These are phyloP conservation scores for Calonectria fujianensis DNA, from an alignment of 2,329 filamentous ascomycete species.

Conservation along the genomic window DNA sequence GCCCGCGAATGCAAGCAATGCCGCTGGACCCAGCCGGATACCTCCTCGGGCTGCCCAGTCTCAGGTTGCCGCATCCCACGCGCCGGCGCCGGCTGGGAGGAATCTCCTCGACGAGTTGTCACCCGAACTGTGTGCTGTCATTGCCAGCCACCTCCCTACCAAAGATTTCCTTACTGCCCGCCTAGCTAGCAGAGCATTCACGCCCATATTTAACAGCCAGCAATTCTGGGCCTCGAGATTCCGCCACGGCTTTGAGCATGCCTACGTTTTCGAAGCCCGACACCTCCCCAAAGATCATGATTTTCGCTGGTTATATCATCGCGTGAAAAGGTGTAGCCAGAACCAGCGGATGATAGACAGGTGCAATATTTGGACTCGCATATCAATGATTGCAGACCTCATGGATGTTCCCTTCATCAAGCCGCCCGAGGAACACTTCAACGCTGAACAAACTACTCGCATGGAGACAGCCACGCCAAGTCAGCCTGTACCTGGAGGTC, in stretches of 20 bases:
- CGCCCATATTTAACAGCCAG: constrained; percentile 12
- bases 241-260: neutral
- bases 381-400: neutral
- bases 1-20: neutral
- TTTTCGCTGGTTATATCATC: neutral
- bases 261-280: neutral
- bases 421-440: neutral
- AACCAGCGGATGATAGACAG: neutral
- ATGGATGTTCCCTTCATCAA: neutral
- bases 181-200: constrained; percentile 1
- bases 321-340: neutral
- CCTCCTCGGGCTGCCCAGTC: neutral
- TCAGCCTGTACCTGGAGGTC: neutral
- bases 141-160: constrained; percentile 10
- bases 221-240: constrained; percentile 26
- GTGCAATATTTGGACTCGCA: neutral
- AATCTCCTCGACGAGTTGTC: neutral
- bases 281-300: neutral
- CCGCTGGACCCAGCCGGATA: neutral
- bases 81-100: neutral
- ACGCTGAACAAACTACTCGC: neutral
- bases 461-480: neutral
- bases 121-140: constrained; percentile 1
- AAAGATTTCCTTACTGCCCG: constrained; percentile 3
- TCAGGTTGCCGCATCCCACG: neutral